A percentile compares a stretch with the other conserved stretches of the same genome.
These are phyloP conservation scores for Casuarina cunninghamiana DNA, from an alignment of 306 rosid species.

Conservation along the genomic window DNA sequence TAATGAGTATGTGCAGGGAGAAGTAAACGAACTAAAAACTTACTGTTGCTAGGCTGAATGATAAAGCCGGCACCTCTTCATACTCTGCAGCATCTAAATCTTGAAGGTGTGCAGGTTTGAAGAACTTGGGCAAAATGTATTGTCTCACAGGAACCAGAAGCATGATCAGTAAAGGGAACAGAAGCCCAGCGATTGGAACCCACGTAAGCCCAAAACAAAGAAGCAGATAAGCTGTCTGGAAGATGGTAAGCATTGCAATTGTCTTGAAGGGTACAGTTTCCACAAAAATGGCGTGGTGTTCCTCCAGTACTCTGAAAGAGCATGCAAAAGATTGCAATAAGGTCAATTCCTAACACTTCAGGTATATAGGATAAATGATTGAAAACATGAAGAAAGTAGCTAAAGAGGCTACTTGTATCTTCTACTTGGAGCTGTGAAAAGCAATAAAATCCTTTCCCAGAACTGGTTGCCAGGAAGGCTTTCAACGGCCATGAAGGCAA, in stretches of 20 bases:
- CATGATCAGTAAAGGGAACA: conserved; percentile 85
- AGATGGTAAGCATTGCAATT: conserved; percentile 57
- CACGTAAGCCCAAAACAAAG: conserved; percentile 79
- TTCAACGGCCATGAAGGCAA: conserved; percentile 87
- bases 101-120: conserved; percentile 73
- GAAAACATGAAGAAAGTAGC: conserved; percentile 11
- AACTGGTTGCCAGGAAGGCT: conserved; percentile 83
- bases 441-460: conserved; percentile 74
- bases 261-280: conserved; percentile 83
- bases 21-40: conserved; percentile 20
- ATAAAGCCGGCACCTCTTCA: conserved; percentile 58
- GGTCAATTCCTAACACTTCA: background rate
- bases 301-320: conserved; percentile 54
- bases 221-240: conserved; percentile 70
- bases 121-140: conserved; percentile 75
- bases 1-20: background rate
- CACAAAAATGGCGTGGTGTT: conserved; percentile 59
- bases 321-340: background rate
- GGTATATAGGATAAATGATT: background rate
- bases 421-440: conserved; percentile 67
- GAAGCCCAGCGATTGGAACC: conserved; percentile 76
- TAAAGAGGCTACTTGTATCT: conserved; percentile 61
- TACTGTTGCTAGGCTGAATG: conserved; percentile 49
- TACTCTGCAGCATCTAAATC: conserved; percentile 81
- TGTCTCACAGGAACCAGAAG: conserved; percentile 86